Base-by-base conservation (phyloP, 2,329 filamentous ascomycete genomes). In the Penicillium sp. region DNA sequence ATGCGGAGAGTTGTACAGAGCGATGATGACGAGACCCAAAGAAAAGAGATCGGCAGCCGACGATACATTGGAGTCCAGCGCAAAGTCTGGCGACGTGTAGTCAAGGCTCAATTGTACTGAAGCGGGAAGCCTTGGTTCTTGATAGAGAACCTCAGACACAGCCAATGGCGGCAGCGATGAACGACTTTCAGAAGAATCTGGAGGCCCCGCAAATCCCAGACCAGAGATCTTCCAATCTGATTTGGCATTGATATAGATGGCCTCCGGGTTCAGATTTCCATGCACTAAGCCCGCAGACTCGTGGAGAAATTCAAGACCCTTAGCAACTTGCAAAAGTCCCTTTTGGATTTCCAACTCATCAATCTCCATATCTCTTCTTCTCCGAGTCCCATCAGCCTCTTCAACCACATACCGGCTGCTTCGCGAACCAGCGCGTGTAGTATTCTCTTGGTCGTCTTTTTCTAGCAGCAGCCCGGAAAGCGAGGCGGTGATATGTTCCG, bases 221-320 rank as follows among this genome's bases (percentile, higher is more conserved):
- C 91, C 93, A 60, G 89, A 91, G 53, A 98, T 87, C 68, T 98
- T 98, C 93, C 93, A 98, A 69, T 98, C 93, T 42, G 88, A 95
- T 80, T 98, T 98, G 35, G 87, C 82, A 71, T 98, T 98, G 69
- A 98, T 82, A 57, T 95, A 85, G 56, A 98, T 83, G 17, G 90
- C 87, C 56, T 97, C 91, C 0, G 93, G 93, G 0, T 90, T 97
- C 56, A 98, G 70, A 65, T 98, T 98, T 42, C 87, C 88, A 69
- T 98, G 93, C 0, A 97, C 88, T 43, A 98, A 77, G 1, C 88
- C 88, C 9, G 91, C 91, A 65, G 91, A 95, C 65, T 97, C 91
- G 65, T 97, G 91, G 53, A 97, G 72, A 65, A 97, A 97, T 69
- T 97, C 91, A 28, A 97, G 75, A 3, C 90, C 91, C 67, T 96